A percentile compares a stretch with the other conserved stretches of the same genome.
These are phyloP conservation scores for Panaeolus papilionaceus DNA, from an alignment of 768 basidiomycete genomes.

Conservation along the genomic window DNA sequence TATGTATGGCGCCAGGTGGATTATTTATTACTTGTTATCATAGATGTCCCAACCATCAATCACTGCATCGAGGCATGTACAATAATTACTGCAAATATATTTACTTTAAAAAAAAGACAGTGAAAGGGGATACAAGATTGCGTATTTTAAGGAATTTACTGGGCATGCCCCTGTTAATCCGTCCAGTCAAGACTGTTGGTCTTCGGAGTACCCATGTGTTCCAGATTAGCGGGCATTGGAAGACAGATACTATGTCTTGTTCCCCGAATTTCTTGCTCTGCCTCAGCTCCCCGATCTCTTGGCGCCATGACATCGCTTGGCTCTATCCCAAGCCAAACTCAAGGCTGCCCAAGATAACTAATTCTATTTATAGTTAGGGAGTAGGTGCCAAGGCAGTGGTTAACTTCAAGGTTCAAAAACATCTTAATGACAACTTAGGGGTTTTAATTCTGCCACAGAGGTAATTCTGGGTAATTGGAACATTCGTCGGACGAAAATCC, in stretches of 20 bases:
- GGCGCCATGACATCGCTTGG: neutral
- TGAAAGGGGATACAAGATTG: neutral
- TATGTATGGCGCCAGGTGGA: neutral
- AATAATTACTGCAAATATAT: neutral
- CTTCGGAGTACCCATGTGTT: neutral
- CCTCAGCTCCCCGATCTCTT: conserved; percentile 4
- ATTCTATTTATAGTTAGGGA: conserved; percentile 7
- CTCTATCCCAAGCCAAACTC: neutral
- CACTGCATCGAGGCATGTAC: conserved; percentile 7
- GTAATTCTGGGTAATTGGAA: neutral
- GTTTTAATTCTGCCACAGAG: neutral
- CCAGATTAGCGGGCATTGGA: neutral
- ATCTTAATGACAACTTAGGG: neutral
- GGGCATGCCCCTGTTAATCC: conserved; percentile 9
- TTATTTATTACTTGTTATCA: conserved; percentile 11
- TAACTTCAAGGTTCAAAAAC: neutral
- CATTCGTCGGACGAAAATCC: neutral
- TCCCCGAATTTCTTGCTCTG: conserved; percentile 9
- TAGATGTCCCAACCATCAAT: neutral
- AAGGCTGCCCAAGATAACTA: neutral
- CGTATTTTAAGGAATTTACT: neutral
- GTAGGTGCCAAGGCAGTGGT: neutral
- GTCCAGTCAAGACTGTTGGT: neutral
- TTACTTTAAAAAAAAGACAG: neutral
- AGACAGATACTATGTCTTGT: neutral